Evolutionary conservation across 768 basidiomycete species (phyloP), one percentile per base, ranked within the genome.

Genomic region (Royoungia palumana): DNA sequence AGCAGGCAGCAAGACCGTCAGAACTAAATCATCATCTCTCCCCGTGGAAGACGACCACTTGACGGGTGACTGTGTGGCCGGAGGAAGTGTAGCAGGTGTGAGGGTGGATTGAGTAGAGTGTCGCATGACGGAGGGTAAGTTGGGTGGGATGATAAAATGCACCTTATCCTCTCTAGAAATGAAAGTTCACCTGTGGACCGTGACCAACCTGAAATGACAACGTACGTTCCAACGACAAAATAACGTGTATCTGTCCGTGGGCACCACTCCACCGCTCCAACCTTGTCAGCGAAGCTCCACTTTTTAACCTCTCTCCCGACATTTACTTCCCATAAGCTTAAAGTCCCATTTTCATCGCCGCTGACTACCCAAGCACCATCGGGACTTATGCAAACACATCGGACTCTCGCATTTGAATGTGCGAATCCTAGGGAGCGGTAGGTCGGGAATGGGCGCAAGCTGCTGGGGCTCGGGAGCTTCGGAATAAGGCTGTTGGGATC

Each of bases 231-330:
- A 55, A 87, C 84, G 20, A 81, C 82, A 59, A 94, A 86, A 67
- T 87, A 89, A 55, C 73, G 80, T 57, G 85, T 80, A 61, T 94
- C 93, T 48, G 73, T 76, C 59, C 91, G 81, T 17, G 95, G 94
- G 64, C 92, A 95, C 96, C 96, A 99, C 49, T 92, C 91, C 9
- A 95, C 69, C 24, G 89, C 78, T 38, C 89, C 87, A 53, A 99
- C 78, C 60, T 86, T 90, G 56, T 78, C 72, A 47, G 81, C 78
- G 55, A 97, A 81, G 60, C 80, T 78, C 93, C 94, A 98, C 57
- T 82, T 77, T 69, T 86, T 88, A 20, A 94, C 82, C 65, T 94
- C 89, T 47, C 86, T 78, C 7, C 96, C 96, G 42, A 95, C 86
- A 39, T 82, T 83, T 17, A 88, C 81, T 67, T 98, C 96, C 94